Conservation (phyloP, 2,329 filamentous ascomycete species). For the Berkeleyomyces rouxiae region DNA sequence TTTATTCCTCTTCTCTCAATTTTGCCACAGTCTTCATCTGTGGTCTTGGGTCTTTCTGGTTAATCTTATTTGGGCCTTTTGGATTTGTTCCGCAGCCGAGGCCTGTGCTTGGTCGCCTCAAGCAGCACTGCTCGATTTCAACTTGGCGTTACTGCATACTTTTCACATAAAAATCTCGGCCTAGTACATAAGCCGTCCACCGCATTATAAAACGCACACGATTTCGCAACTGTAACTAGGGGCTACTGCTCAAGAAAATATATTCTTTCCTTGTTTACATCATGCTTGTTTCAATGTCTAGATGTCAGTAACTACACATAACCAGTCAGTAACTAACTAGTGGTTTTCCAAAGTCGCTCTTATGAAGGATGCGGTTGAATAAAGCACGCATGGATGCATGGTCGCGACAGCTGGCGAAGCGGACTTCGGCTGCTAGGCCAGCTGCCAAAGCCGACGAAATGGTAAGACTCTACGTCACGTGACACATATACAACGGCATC, state of each 20-base stretch:
- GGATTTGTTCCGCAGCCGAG: too few species aligned
- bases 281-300: not conserved
- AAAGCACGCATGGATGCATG: too few species aligned
- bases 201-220: not conserved
- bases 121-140: too few species aligned
- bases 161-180: too few species aligned
- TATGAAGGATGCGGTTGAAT: too few species aligned
- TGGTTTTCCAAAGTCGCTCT: too few species aligned
- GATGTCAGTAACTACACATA: too few species aligned
- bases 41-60: not conserved
- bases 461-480: not conserved
- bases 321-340: too few species aligned
- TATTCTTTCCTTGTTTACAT: not conserved
- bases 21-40: not conserved
- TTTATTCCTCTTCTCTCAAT: constrained; percentile 11
- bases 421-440: not conserved
- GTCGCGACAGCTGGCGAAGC: not conserved
- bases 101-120: too few species aligned
- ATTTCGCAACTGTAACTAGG: not conserved
- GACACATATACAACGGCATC: not conserved
- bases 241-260: not conserved
- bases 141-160: too few species aligned
- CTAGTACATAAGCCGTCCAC: too few species aligned
- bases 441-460: not conserved
- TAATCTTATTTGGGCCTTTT: not conserved